Evolutionary conservation across 495 filamentous ascomycete species (phyloP).

Genomic region (Hypoxylon fragiforme): DNA sequence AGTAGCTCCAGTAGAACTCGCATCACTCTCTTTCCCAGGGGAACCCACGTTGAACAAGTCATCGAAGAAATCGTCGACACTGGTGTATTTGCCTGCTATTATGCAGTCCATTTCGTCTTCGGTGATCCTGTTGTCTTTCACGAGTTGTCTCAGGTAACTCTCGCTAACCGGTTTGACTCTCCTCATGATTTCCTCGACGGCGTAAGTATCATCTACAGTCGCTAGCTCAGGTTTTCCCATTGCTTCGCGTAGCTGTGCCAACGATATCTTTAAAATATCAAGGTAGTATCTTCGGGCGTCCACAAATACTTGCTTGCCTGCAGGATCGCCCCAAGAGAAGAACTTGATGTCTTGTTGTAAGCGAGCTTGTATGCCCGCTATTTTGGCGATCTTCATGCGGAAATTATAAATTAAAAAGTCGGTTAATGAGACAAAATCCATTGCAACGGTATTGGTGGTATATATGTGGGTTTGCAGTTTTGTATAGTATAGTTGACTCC

Average conservation of each 20-base stretch:
- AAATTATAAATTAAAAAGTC: too few relatives aligned
- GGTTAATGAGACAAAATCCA: too few relatives aligned
- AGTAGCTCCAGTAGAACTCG: neutral
- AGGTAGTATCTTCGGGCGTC: conserved; percentile 3
- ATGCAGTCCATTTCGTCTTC: conserved; percentile 12
- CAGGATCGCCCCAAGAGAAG: neutral
- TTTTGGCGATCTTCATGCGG: too few relatives aligned
- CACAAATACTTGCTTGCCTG: neutral
- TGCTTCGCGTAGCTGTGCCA: conserved; percentile 1
- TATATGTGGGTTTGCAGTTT: too few relatives aligned
- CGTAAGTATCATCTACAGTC: neutral
- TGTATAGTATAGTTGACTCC: too few relatives aligned
- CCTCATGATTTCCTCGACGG: conserved; percentile 13
- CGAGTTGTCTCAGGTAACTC: conserved; percentile 6
- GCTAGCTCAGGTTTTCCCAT: neutral
- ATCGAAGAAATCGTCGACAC: conserved; percentile 12
- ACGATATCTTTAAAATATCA: conserved; percentile 1
- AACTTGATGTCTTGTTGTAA: neutral
- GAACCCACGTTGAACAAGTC: conserved; percentile 1
- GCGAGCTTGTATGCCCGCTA: neutral
- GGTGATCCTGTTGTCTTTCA: neutral
- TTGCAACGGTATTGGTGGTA: too few relatives aligned
- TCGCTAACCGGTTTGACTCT: conserved; percentile 6
- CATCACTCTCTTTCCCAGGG: neutral
- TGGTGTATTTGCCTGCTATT: conserved; percentile 5